Percentiles rank a stretch among this genome's conserved stretches.
These are phyloP conservation scores for Aethionema arabicum DNA, from an alignment of 345 rosid genomes.

Conservation along the genomic window DNA sequence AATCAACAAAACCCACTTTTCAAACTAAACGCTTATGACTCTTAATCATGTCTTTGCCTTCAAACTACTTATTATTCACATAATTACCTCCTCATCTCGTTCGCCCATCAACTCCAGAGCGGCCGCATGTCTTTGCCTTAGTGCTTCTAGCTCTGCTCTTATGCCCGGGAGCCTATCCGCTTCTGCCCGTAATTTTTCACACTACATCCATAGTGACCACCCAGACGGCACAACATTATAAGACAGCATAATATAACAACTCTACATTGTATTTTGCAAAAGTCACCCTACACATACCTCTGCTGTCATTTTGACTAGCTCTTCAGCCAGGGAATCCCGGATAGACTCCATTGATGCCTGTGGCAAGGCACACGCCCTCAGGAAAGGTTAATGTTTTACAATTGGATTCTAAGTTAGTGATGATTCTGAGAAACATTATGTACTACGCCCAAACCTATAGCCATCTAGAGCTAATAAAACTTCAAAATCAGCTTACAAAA, in stretches of 20 bases:
- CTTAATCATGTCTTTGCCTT: constrained; percentile 5
- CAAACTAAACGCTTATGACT: constrained; percentile 11
- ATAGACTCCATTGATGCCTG: constrained; percentile 94
- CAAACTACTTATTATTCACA: neutral
- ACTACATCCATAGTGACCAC: constrained; percentile 48
- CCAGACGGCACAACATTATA: constrained; percentile 16
- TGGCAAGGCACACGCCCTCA: constrained; percentile 17
- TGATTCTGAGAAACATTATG: constrained; percentile 17
- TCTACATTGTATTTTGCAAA: neutral
- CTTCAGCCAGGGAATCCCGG: constrained; percentile 97
- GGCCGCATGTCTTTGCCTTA: constrained; percentile 91
- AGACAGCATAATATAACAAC: neutral
- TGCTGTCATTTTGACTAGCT: constrained; percentile 90
- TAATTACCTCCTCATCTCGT: constrained; percentile 93
- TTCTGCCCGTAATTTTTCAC: constrained; percentile 80
- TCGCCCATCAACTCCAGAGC: constrained; percentile 99
- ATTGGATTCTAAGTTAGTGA: constrained; percentile 10
- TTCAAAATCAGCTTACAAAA: constrained; percentile 21
- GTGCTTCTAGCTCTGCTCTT: constrained; percentile 88
- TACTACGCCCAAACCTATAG: constrained; percentile 5
- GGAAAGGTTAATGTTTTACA: constrained; percentile 13
- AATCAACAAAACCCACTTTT: constrained; percentile 18
- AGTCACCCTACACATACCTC: constrained; percentile 47
- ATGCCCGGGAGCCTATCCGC: constrained; percentile 72
- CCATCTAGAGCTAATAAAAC: neutral